Conservation (phyloP, 306 rosid genomes). For the Geum urbanum region DNA sequence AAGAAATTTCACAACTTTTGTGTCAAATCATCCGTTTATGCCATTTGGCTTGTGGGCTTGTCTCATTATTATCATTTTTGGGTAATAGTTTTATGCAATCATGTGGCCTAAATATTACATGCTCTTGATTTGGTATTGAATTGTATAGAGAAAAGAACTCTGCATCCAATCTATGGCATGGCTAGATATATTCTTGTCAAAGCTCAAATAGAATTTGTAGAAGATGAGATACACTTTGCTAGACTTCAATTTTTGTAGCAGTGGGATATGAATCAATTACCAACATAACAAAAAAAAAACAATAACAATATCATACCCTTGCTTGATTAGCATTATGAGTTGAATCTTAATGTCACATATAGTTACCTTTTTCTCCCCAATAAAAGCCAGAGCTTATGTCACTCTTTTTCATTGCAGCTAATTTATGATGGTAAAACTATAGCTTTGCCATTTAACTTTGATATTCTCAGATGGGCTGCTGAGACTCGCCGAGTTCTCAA, state of each 20-base stretch:
- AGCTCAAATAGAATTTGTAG: not conserved
- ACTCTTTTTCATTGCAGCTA: conserved; percentile 49
- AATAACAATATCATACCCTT: not conserved
- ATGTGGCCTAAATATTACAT: not conserved
- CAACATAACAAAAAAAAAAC: not conserved
- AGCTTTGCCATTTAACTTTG: conserved; percentile 69
- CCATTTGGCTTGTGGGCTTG: not conserved
- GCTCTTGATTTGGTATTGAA: not conserved
- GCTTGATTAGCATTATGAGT: not conserved
- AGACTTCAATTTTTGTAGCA: not conserved
- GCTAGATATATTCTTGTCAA: not conserved
- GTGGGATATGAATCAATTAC: not conserved
- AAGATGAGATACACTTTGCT: not conserved
- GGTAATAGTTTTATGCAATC: not conserved
- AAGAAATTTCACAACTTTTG: not conserved
- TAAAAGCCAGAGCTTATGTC: conserved; percentile 24
- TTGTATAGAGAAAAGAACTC: not conserved
- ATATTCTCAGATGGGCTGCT: conserved; percentile 66
- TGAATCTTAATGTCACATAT: not conserved
- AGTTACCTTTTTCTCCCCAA: not conserved
- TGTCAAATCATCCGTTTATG: not conserved
- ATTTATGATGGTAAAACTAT: conserved; percentile 53
- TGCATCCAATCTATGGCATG: not conserved
- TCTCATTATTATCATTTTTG: not conserved
- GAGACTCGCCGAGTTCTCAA: conserved; percentile 56